Evolutionary conservation across 441 rosid species (phyloP), one percentile per base, ranked within the genome.

Genomic region (Capsella rubella): DNA sequence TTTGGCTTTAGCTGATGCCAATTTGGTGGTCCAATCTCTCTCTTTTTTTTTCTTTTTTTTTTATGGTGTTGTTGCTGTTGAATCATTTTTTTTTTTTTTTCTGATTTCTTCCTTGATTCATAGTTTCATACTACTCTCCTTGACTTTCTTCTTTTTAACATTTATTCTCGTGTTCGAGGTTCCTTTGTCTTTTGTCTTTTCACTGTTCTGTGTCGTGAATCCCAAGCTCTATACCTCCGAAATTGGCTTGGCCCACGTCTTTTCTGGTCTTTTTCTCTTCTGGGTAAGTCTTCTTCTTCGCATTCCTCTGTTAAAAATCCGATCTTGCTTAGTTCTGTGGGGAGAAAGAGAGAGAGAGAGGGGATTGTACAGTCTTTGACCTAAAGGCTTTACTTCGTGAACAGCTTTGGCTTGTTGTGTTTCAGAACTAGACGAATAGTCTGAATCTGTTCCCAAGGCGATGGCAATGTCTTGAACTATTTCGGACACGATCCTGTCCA

Each of bases 151-250:
- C 61, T 46, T 68, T 76, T 8, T 31, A 54, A 70, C 77, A 64
- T 66, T 4, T 18, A 67, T 61, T 67, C 74, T 73, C 72, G 72
- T 64, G 72, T 71, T 52, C 69, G 37, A 51, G 45, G 46, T 43
- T 57, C 59, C 64, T 68, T 71, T 68, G 62, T 61, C 74, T 50
- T 68, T 71, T 68, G 62, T 61, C 74, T 50, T 78, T 78, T 54
- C 78, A 78, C 78, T 78, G 66, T 68, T 78, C 47, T 77, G 27
- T 73, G 55, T 78, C 81, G 78, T 78, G 78, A 78, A 73, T 78
- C 78, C 55, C 73, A 73, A 73, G 71, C 78, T 64, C 71, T 29
- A 27, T 58, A 58, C 25, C 43, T 77, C 52, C 16, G 8, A 9
- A 77, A 40, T 46, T 62, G 50, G 45, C 57, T 42, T 42, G 34